Conservation (phyloP, 495 filamentous ascomycete species). For the Astrocystis sublimbata region DNA sequence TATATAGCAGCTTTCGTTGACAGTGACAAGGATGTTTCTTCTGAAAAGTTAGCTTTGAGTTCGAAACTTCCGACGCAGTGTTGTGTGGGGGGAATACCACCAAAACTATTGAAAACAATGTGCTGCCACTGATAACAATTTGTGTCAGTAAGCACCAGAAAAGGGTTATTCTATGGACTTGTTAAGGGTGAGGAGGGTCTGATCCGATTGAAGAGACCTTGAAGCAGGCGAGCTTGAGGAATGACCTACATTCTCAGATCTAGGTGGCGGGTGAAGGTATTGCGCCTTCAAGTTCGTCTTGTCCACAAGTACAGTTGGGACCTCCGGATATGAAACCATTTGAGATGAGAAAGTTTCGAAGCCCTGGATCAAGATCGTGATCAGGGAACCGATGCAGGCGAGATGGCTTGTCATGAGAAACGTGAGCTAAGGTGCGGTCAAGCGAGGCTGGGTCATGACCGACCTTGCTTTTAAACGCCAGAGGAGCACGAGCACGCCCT, state of each 20-base stretch:
- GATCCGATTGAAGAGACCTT: background rate
- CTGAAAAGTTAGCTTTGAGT: slow-evolving; percentile 12
- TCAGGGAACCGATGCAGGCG: slow-evolving; percentile 38
- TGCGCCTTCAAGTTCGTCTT: slow-evolving; percentile 4
- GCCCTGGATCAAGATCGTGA: slow-evolving; percentile 36
- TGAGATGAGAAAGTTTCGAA: slow-evolving; percentile 42
- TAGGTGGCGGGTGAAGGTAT: slow-evolving; percentile 13
- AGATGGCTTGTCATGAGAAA: slow-evolving; percentile 30
- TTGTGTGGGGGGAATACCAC: slow-evolving; percentile 18
- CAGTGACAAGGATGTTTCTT: slow-evolving; percentile 30
- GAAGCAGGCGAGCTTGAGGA: background rate
- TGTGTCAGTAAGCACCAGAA: background rate
- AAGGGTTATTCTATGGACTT: background rate
- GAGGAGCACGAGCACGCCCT: slow-evolving; percentile 34
- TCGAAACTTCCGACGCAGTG: background rate
- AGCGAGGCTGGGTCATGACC: background rate
- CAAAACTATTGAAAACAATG: slow-evolving; percentile 22
- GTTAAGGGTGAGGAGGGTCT: background rate
- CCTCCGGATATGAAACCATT: slow-evolving; percentile 40
- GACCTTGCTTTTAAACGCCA: slow-evolving; percentile 38
- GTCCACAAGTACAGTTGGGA: slow-evolving; percentile 16
- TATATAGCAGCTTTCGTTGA: slow-evolving; percentile 43
- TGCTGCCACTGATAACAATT: slow-evolving; percentile 26
- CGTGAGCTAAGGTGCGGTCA: background rate
- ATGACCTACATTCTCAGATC: slow-evolving; percentile 27